A percentile compares a stretch with the other conserved stretches of the same genome.
These are phyloP conservation scores for Lentithecium fluviatile DNA, from an alignment of 495 filamentous ascomycete species.

Conservation along the genomic window DNA sequence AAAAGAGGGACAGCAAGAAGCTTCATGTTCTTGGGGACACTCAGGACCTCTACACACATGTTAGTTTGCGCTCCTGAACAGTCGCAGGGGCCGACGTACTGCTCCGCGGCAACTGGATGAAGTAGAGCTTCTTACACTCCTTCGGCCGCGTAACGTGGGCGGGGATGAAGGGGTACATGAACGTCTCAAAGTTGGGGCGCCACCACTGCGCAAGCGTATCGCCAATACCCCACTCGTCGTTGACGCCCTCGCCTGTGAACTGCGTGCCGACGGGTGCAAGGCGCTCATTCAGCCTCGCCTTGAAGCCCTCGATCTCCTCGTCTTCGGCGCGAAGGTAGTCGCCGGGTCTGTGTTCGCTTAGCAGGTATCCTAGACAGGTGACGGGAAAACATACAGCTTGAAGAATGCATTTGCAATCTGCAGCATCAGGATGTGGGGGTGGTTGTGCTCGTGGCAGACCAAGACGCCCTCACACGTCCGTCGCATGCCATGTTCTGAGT, in stretches of 20 bases:
- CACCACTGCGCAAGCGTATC: slow-evolving; percentile 98
- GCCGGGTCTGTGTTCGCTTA: slow-evolving; percentile 61
- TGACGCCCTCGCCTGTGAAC: slow-evolving; percentile 81
- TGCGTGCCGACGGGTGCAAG: slow-evolving; percentile 87
- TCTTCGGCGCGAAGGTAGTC: slow-evolving; percentile 91
- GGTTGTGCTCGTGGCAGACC: slow-evolving; percentile 98
- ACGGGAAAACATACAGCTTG: slow-evolving; percentile 65
- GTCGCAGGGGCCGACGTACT: slow-evolving; percentile 57
- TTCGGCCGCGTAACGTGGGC: slow-evolving; percentile 94
- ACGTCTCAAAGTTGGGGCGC: slow-evolving; percentile 97
- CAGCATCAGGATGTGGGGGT: slow-evolving; percentile 96
- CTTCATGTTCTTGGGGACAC: slow-evolving; percentile 99
- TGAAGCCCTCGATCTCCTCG: slow-evolving; percentile 91
- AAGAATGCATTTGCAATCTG: slow-evolving; percentile 99
- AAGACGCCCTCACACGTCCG: slow-evolving; percentile 94
- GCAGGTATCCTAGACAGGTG: slow-evolving; percentile 5
- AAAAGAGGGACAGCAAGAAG: slow-evolving; percentile 93
- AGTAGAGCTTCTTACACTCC: slow-evolving; percentile 99
- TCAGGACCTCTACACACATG: slow-evolving; percentile 72
- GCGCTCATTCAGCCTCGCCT: slow-evolving; percentile 84
- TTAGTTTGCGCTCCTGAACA: slow-evolving; percentile 6
- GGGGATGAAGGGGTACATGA: slow-evolving; percentile 98
- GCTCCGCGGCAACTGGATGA: slow-evolving; percentile 87
- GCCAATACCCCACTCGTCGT: slow-evolving; percentile 87
- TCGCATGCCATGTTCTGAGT: slow-evolving; percentile 87